A percentile compares a stretch with the other conserved stretches of the same genome.
These are phyloP conservation scores for Naganishia albida DNA, from an alignment of 1,284 basidiomycete genomes.

Conservation along the genomic window DNA sequence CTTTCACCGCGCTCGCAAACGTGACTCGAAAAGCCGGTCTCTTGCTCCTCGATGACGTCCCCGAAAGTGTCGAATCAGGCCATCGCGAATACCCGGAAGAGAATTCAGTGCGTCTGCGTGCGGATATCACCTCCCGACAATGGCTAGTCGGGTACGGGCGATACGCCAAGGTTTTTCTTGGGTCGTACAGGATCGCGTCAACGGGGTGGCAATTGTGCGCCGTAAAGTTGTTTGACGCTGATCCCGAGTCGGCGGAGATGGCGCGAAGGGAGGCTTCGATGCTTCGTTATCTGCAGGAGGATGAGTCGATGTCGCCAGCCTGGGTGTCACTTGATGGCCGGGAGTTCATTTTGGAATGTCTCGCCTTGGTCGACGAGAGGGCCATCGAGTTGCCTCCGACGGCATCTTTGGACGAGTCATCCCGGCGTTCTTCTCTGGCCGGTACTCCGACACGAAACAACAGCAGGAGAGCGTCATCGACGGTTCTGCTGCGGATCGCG, in stretches of 20 bases:
- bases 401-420: not conserved
- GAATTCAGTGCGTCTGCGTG: not conserved
- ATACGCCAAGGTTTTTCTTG: slow-evolving; percentile 26
- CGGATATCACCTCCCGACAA: slow-evolving; percentile 4
- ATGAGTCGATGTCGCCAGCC: not conserved
- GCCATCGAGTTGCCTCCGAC: not conserved
- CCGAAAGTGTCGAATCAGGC: not conserved
- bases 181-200: slow-evolving; percentile 2
- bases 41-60: not conserved
- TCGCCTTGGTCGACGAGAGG: slow-evolving; percentile 6
- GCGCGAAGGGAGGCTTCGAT: slow-evolving; percentile 13
- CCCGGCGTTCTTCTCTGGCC: not conserved
- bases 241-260: slow-evolving; percentile 22
- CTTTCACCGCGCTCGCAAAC: slow-evolving; percentile 4
- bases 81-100: not conserved
- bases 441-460: not conserved
- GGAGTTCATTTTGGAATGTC: not conserved
- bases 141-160: slow-evolving; percentile 29
- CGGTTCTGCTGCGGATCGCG: not conserved
- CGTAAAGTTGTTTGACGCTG: slow-evolving; percentile 21
- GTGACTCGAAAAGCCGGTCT: not conserved
- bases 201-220: slow-evolving; percentile 30
- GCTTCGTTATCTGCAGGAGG: not conserved
- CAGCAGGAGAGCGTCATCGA: not conserved
- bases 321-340: not conserved